phyloP scores from a whole-genome alignment of 164 flowering plant genomes.

The Magnolia officinalis region DNA sequence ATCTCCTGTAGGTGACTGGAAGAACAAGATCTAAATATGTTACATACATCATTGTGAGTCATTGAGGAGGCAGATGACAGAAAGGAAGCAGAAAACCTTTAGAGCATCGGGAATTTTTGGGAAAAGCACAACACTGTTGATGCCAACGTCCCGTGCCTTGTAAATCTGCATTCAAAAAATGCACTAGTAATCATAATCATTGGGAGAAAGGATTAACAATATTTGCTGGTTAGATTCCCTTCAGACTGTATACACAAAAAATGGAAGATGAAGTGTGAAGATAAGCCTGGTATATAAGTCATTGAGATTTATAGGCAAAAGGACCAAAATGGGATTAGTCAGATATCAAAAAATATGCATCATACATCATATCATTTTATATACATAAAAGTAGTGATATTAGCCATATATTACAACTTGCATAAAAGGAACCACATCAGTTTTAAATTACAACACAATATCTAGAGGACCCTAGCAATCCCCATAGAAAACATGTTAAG shows the following conservation, averaged over 20 bases:
- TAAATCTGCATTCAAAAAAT: slow-evolving; percentile 47
- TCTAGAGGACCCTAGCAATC: too few relatives aligned
- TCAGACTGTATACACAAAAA: background rate
- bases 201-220: background rate
- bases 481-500: too few relatives aligned
- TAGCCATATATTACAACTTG: too few relatives aligned
- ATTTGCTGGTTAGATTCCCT: background rate
- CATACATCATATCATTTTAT: too few relatives aligned
- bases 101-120: slow-evolving; percentile 96
- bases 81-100: slow-evolving; percentile 49
- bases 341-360: too few relatives aligned
- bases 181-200: background rate
- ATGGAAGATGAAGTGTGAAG: background rate
- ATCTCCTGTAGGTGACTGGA: slow-evolving; percentile 84
- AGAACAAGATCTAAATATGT: slow-evolving; percentile 17
- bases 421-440: too few relatives aligned
- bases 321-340: too few relatives aligned
- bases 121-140: slow-evolving; percentile 84
- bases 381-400: too few relatives aligned
- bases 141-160: slow-evolving; percentile 94
- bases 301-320: background rate
- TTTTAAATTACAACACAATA: too few relatives aligned
- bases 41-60: slow-evolving; percentile 7
- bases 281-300: background rate
- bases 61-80: background rate